phyloP scores from a whole-genome alignment of 371 early-diverging fungal genomes.

The Nematocida ausubeli region DNA sequence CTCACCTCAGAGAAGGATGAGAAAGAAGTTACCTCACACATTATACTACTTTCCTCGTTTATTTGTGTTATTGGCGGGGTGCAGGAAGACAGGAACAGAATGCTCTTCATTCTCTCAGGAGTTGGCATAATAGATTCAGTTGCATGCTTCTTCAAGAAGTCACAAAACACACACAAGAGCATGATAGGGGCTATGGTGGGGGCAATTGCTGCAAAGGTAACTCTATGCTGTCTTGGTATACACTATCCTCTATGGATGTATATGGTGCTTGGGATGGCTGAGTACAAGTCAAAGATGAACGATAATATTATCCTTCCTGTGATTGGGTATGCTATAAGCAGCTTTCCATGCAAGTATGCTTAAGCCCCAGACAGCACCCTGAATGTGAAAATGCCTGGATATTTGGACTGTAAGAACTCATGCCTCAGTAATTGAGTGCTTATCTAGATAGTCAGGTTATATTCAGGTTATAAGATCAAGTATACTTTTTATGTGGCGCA shows the following conservation, averaged over 20 bases:
- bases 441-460: no score
- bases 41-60: constrained; percentile 1
- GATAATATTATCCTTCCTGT: constrained; percentile 47
- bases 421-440: no score
- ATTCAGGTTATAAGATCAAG: no score
- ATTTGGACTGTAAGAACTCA: no score
- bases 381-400: no score
- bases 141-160: constrained; percentile 30
- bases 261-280: constrained; percentile 20
- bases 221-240: background rate
- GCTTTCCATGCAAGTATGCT: background rate
- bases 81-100: background rate
- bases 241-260: constrained; percentile 36
- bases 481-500: no score
- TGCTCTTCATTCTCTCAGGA: constrained; percentile 26
- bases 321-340: constrained; percentile 5
- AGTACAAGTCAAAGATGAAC: constrained; percentile 27
- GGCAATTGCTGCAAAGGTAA: background rate
- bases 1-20: constrained; percentile 38
- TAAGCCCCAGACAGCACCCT: no score
- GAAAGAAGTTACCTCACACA: constrained; percentile 40
- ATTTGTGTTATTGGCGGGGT: constrained; percentile 8
- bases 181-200: constrained; percentile 25
- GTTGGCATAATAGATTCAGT: constrained; percentile 41
- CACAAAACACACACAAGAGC: constrained; percentile 31